A percentile compares a stretch with the other conserved stretches of the same genome.
These are phyloP conservation scores for Fusarium proliferatum DNA, from an alignment of 2,329 filamentous ascomycete genomes.

Conservation along the genomic window DNA sequence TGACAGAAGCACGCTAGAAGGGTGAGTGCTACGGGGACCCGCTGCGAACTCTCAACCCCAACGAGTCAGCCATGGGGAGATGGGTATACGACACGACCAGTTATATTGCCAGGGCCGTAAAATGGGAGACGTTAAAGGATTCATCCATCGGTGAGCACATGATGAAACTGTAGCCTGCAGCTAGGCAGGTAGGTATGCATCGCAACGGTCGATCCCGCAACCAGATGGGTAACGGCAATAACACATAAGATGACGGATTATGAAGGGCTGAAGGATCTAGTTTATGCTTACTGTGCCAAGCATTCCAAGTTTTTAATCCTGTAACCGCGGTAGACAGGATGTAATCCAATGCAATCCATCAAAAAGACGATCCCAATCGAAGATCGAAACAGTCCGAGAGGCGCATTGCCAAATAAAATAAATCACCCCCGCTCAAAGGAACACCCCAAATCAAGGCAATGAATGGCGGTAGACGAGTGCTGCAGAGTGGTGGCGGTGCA, in stretches of 20 bases:
- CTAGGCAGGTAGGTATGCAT: background rate
- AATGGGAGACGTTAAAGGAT: background rate
- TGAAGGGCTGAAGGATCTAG: slow-evolving; percentile 4
- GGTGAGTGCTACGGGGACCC: background rate
- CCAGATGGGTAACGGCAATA: background rate
- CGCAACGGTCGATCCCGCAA: slow-evolving; percentile 7
- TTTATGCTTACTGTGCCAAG: slow-evolving; percentile 9
- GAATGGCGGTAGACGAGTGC: background rate
- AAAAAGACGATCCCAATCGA: slow-evolving; percentile 4
- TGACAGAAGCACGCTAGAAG: slow-evolving; percentile 28
- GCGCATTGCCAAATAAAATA: background rate
- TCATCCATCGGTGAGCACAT: background rate
- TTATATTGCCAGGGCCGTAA: background rate
- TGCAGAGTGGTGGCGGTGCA: slow-evolving; percentile 19
- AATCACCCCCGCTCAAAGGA: background rate
- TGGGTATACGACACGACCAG: slow-evolving; percentile 16
- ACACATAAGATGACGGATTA: background rate
- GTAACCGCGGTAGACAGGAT: background rate
- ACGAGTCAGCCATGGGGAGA: slow-evolving; percentile 15
- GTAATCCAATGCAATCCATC: background rate
- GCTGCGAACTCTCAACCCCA: background rate
- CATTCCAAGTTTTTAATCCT: background rate
- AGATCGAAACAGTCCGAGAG: background rate
- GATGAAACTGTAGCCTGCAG: slow-evolving; percentile 8
- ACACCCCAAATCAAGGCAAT: background rate